These are phyloP conservation scores for Lipomyces orientalis DNA, from an alignment of 805 yeast genomes.

Conservation along the genomic window DNA sequence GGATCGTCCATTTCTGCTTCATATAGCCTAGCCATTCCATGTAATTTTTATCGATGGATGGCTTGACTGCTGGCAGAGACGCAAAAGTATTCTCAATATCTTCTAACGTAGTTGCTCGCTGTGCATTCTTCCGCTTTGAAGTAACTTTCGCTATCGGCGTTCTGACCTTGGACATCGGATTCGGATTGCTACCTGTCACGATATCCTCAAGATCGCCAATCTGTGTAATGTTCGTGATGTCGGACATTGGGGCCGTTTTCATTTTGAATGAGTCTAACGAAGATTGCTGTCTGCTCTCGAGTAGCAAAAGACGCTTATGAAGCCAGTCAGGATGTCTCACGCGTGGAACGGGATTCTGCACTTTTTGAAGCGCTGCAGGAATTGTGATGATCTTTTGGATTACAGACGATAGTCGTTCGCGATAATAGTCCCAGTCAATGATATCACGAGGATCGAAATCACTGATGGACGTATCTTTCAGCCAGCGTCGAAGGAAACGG, in stretches of 20 bases:
- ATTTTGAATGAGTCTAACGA: conserved; percentile 61
- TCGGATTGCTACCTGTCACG: conserved; percentile 14
- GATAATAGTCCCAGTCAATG: conserved; percentile 92
- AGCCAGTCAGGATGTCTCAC: conserved; percentile 96
- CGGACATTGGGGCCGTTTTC: conserved; percentile 51
- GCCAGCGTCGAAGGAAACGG: conserved; percentile 82
- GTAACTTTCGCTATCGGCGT: conserved; percentile 49
- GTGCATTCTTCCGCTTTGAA: conserved; percentile 44
- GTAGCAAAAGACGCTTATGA: conserved; percentile 60
- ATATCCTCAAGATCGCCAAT: conserved; percentile 42
- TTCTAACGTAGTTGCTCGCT: conserved; percentile 37
- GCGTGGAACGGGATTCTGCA: conserved; percentile 91
- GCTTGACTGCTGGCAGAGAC: conserved; percentile 44
- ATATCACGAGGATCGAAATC: conserved; percentile 86
- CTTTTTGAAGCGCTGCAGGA: conserved; percentile 93
- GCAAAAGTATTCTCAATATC: conserved; percentile 55
- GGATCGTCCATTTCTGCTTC: conserved; percentile 86
- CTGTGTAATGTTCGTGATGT: conserved; percentile 41
- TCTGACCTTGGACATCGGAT: conserved; percentile 13
- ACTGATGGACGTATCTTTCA: conserved; percentile 73
- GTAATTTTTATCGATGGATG: conserved; percentile 49
- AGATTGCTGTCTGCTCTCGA: conserved; percentile 71
- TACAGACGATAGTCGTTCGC: conserved; percentile 88
- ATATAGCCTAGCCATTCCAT: conserved; percentile 65
- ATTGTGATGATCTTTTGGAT: conserved; percentile 93